These are phyloP conservation scores for Pseudoneurospora amorphoporcata DNA, from an alignment of 495 filamentous ascomycete species.

Conservation along the genomic window DNA sequence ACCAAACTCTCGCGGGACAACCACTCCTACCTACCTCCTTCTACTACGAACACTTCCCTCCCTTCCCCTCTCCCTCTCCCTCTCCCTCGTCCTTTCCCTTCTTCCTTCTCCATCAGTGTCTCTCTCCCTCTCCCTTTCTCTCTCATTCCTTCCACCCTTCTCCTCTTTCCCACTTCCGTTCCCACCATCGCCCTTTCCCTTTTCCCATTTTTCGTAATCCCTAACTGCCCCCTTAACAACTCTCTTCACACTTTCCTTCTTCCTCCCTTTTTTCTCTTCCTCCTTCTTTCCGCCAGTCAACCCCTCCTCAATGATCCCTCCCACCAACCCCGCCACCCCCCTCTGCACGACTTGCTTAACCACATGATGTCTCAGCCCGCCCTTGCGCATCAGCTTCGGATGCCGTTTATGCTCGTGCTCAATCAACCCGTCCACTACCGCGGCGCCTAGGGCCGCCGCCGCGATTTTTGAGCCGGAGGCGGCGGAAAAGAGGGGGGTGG, in stretches of 20 bases:
- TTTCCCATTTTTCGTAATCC: neutral
- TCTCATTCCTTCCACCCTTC: neutral
- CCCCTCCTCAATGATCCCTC: neutral
- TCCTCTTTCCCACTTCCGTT: neutral
- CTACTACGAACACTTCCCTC: neutral
- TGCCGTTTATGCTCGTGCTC: conserved; percentile 1
- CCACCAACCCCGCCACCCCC: conserved; percentile 15
- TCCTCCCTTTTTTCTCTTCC: neutral
- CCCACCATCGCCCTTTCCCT: neutral
- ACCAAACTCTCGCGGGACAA: neutral
- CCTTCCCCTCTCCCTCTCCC: neutral
- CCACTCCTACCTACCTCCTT: neutral
- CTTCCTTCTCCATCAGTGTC: neutral
- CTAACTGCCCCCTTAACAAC: neutral
- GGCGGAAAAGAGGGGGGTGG: conserved; percentile 15
- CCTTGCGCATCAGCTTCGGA: conserved; percentile 14
- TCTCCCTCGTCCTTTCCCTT: neutral
- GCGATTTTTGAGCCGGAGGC: conserved; percentile 19
- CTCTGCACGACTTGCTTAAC: conserved; percentile 16
- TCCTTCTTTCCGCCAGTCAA: neutral
- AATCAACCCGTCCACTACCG: conserved; percentile 21
- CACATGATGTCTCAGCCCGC: conserved; percentile 16
- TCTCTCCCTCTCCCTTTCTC: neutral
- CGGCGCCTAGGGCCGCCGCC: conserved; percentile 19
- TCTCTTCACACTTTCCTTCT: neutral